Evolutionary conservation across 2,329 filamentous ascomycete genomes (phyloP).

Genomic region (Venturiaceae sp.): DNA sequence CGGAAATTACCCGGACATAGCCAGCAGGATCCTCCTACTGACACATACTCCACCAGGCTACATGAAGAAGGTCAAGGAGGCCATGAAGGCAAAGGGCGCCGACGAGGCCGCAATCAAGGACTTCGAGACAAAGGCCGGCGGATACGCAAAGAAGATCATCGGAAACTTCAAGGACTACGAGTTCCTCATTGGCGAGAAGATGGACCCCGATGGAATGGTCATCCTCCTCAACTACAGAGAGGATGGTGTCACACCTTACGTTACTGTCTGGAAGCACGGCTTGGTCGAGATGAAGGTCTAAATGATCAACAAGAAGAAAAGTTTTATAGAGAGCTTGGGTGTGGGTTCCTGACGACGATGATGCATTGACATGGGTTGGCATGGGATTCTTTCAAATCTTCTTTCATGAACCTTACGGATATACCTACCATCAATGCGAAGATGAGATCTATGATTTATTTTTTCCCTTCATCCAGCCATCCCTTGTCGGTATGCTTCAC

Average conservation of each 20-base stretch:
- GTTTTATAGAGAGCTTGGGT: slow-evolving; percentile 13
- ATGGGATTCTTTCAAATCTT: background rate
- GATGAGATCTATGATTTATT: background rate
- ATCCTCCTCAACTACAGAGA: slow-evolving; percentile 96
- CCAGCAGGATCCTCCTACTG: background rate
- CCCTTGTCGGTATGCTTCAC: too few relatives aligned
- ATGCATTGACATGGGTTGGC: background rate
- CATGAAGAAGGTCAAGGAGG: slow-evolving; percentile 79
- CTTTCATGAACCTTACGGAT: slow-evolving; percentile 3
- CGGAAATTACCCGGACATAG: slow-evolving; percentile 20
- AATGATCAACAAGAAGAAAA: slow-evolving; percentile 9
- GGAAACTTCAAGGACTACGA: slow-evolving; percentile 93
- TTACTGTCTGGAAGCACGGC: slow-evolving; percentile 94
- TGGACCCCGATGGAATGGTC: slow-evolving; percentile 91
- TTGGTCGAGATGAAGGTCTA: slow-evolving; percentile 87
- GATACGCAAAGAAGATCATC: slow-evolving; percentile 73
- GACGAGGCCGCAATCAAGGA: slow-evolving; percentile 57
- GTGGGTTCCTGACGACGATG: background rate
- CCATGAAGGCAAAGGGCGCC: slow-evolving; percentile 54
- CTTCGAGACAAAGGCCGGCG: slow-evolving; percentile 68
- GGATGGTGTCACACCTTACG: slow-evolving; percentile 83
- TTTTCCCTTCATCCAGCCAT: background rate
- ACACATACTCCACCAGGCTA: slow-evolving; percentile 50
- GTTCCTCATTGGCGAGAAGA: slow-evolving; percentile 84
- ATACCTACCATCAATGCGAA: slow-evolving; percentile 1